Base-by-base conservation (phyloP, 2,329 filamentous ascomycete species). In the Sarocladiaceae sp. region DNA sequence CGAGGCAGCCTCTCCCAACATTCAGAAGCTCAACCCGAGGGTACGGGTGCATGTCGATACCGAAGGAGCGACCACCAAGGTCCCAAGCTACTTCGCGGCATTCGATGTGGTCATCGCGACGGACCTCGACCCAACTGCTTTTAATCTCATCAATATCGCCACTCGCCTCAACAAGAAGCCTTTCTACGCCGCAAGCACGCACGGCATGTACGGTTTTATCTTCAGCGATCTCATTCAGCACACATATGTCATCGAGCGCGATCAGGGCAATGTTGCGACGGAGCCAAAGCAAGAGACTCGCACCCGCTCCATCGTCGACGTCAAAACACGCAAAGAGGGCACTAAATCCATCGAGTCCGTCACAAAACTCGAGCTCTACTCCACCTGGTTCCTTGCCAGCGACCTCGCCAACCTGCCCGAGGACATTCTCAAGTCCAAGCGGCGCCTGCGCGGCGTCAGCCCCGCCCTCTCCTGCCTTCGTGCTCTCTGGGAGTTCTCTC, bases 191-290 rank as follows among this genome's bases (percentile, higher is more conserved):
- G 86, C 89, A 27, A 84, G 82, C 42, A 80, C 85, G 3, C 88
- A 96, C 59, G 93, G 93, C 40, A 77, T 95, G 60, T 97, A 94
- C 62, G 93, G 93, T 45, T 98, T 88, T 68, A 85, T 95, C 52
- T 98, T 98, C 62, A 85, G 86, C 47, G 93, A 98, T 62, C 75
- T 98, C 18, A 88, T 95, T 53, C 77, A 83, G 56, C 93, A 98
- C 62, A 83, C 90, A 56, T 98, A 88, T 58, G 80, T 93, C 48
- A 83, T 98, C 49, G 83, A 95, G 68, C 83, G 93, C 46, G 81
- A 88, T 49, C 82, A 84, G 50, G 82, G 85, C 47, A 97, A 97
- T 58, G 69, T 86, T 11, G 59, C 78, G 16, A 83, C 81, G 1
- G 62, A 73, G 32, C 50, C 71, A 7, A 72, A 73, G 39, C 66